Conservation (phyloP, 2,329 filamentous ascomycete genomes). For the Teratosphaeria pseudoeucalypti region DNA sequence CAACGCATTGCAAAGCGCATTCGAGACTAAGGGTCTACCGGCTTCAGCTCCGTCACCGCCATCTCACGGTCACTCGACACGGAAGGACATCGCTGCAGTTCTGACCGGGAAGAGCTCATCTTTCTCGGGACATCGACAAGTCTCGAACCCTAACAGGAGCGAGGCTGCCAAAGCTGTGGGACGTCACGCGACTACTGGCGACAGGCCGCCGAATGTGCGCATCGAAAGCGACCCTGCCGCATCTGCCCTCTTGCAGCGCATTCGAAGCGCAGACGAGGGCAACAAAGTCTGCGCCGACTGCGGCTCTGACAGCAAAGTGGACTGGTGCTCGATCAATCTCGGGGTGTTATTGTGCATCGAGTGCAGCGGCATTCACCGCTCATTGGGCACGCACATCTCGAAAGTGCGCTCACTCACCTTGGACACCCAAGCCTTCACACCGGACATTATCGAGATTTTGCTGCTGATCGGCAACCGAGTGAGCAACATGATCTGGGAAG, state of each 20-base stretch:
- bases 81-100: slow-evolving; percentile 83
- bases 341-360: slow-evolving; percentile 96
- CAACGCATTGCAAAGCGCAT: slow-evolving; percentile 89
- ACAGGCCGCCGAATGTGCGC: slow-evolving; percentile 62
- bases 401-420: slow-evolving; percentile 92
- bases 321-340: slow-evolving; percentile 98
- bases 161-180: slow-evolving; percentile 49
- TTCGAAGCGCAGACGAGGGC: slow-evolving; percentile 82
- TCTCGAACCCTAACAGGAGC: slow-evolving; percentile 33
- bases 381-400: slow-evolving; percentile 91
- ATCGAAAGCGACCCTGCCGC: slow-evolving; percentile 72
- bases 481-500: slow-evolving; percentile 95
- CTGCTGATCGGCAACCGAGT: slow-evolving; percentile 86
- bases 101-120: slow-evolving; percentile 85
- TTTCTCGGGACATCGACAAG: slow-evolving; percentile 45
- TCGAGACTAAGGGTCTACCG: slow-evolving; percentile 59
- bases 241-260: slow-evolving; percentile 65
- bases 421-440: slow-evolving; percentile 91
- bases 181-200: slow-evolving; percentile 83
- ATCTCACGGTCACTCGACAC: slow-evolving; percentile 27
- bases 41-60: slow-evolving; percentile 28
- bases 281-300: slow-evolving; percentile 95
- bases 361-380: slow-evolving; percentile 94
- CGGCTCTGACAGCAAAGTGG: slow-evolving; percentile 80
- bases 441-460: slow-evolving; percentile 90